phyloP scores from a whole-genome alignment of 2,329 filamentous ascomycete species.

The Plectosphaerella cucumerina region DNA sequence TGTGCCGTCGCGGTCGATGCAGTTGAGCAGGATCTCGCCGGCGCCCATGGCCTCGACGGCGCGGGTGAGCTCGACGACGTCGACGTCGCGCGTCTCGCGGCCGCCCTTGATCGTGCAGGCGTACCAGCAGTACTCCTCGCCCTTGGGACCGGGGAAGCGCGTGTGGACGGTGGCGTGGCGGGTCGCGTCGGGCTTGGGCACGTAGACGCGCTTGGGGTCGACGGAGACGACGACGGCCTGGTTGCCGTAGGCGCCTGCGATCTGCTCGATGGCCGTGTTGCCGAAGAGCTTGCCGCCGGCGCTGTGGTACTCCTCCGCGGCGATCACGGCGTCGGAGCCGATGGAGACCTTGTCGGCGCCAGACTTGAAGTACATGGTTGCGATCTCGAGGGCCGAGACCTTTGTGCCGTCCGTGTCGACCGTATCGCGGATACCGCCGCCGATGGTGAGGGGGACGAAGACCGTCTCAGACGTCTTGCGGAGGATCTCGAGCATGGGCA shows the following conservation, averaged over 20 bases:
- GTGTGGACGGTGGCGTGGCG: slow-evolving; percentile 74
- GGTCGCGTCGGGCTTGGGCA: slow-evolving; percentile 64
- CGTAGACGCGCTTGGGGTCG: slow-evolving; percentile 89
- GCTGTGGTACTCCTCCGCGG: slow-evolving; percentile 86
- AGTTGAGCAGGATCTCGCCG: slow-evolving; percentile 93
- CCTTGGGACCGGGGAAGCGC: slow-evolving; percentile 62
- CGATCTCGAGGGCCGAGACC: slow-evolving; percentile 87
- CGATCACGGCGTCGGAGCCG: slow-evolving; percentile 87
- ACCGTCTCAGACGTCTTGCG: slow-evolving; percentile 83
- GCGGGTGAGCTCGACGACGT: slow-evolving; percentile 80
- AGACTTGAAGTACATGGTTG: slow-evolving; percentile 94
- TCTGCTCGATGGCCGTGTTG: slow-evolving; percentile 90
- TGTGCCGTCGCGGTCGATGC: slow-evolving; percentile 94
- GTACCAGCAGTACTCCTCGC: slow-evolving; percentile 89
- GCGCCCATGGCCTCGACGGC: slow-evolving; percentile 95
- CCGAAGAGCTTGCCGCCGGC: slow-evolving; percentile 66
- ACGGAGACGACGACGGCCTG: slow-evolving; percentile 96
- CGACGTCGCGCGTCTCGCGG: slow-evolving; percentile 87
- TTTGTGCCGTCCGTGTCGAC: slow-evolving; percentile 82
- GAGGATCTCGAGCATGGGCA: slow-evolving; percentile 94
- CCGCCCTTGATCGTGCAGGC: slow-evolving; percentile 96
- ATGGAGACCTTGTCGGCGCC: slow-evolving; percentile 98
- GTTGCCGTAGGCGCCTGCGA: slow-evolving; percentile 88
- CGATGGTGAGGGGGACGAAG: slow-evolving; percentile 93
- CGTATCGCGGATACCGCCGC: slow-evolving; percentile 91